A percentile compares a stretch with the other conserved stretches of the same genome.
Conservation (phyloP, 2,329 filamentous ascomycete genomes). For the Mycosphaerella sp. region DNA sequence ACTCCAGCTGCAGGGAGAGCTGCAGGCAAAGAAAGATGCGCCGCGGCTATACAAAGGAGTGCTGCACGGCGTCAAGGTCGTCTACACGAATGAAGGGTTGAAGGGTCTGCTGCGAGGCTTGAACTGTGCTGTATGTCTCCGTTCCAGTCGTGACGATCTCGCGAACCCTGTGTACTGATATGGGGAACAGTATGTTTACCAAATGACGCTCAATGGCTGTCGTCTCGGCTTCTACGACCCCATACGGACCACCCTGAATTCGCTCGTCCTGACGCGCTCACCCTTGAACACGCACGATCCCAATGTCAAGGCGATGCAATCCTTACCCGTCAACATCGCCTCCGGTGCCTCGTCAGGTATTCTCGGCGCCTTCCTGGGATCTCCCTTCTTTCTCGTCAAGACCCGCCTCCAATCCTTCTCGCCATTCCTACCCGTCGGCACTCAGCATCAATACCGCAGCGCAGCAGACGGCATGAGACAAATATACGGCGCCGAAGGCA, state of each 20-base stretch:
- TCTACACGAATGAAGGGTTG: slow-evolving; percentile 82
- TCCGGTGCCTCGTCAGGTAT: slow-evolving; percentile 84
- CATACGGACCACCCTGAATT: slow-evolving; percentile 58
- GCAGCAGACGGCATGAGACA: slow-evolving; percentile 73
- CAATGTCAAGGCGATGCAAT: slow-evolving; percentile 53
- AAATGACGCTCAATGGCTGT: slow-evolving; percentile 93
- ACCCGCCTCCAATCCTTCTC: slow-evolving; percentile 92
- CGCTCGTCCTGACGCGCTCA: slow-evolving; percentile 52
- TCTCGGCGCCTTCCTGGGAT: slow-evolving; percentile 84
- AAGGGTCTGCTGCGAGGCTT: slow-evolving; percentile 81
- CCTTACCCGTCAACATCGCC: slow-evolving; percentile 85
- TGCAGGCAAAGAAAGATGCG: slow-evolving; percentile 78
- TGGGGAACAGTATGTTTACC: slow-evolving; percentile 71
- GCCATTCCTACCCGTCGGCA: slow-evolving; percentile 86
- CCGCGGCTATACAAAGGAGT: slow-evolving; percentile 86
- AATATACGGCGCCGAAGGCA: slow-evolving; percentile 71
- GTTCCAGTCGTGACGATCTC: neutral
- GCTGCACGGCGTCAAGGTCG: slow-evolving; percentile 82
- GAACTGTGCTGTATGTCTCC: slow-evolving; percentile 61
- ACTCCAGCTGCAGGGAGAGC: slow-evolving; percentile 92
- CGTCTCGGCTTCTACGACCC: slow-evolving; percentile 97
- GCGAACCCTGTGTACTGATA: neutral
- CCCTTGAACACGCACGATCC: slow-evolving; percentile 53
- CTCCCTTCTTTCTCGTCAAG: slow-evolving; percentile 97
- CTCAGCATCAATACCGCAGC: slow-evolving; percentile 89